Evolutionary conservation across 805 yeast species (phyloP).

Genomic region (Candida dajiaensis): DNA sequence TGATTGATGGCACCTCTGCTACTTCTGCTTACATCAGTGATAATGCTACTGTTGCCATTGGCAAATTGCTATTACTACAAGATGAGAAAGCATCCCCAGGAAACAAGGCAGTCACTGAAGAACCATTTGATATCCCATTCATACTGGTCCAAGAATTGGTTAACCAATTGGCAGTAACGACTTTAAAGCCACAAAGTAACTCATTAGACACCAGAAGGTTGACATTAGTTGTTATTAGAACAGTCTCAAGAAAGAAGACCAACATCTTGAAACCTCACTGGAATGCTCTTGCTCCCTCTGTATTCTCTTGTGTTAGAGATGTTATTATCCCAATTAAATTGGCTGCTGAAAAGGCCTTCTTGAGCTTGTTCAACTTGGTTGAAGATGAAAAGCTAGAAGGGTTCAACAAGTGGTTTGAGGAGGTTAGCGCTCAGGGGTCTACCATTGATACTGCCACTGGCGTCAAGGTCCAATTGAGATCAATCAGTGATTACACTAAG

Average conservation of each 20-base stretch:
- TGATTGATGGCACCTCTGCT: constrained; percentile 38
- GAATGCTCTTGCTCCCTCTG: constrained; percentile 58
- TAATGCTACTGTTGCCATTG: constrained; percentile 73
- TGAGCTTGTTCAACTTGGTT: constrained; percentile 65
- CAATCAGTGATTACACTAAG: constrained; percentile 81
- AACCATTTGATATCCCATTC: constrained; percentile 35
- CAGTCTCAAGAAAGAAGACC: constrained; percentile 60
- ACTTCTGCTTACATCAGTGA: constrained; percentile 54
- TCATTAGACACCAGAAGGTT: constrained; percentile 78
- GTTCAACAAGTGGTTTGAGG: constrained; percentile 62
- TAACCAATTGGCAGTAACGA: constrained; percentile 42
- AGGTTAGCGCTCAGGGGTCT: constrained; percentile 30
- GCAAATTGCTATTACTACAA: constrained; percentile 62
- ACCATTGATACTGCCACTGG: constrained; percentile 35
- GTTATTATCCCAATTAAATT: constrained; percentile 85
- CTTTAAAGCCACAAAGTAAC: constrained; percentile 48
- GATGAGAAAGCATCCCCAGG: constrained; percentile 35
- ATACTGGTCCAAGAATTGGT: constrained; percentile 39
- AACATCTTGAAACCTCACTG: constrained; percentile 47
- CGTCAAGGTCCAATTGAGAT: constrained; percentile 57
- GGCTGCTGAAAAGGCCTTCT: constrained; percentile 88
- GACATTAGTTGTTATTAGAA: constrained; percentile 68
- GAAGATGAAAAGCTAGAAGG: constrained; percentile 50
- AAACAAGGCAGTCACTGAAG: constrained; percentile 21
- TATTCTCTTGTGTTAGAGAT: constrained; percentile 81